Percentiles rank a stretch among this genome's conserved stretches.
Conservation (phyloP, 192 early-diverging fungal species). For the Rhizophlyctis rosea region DNA sequence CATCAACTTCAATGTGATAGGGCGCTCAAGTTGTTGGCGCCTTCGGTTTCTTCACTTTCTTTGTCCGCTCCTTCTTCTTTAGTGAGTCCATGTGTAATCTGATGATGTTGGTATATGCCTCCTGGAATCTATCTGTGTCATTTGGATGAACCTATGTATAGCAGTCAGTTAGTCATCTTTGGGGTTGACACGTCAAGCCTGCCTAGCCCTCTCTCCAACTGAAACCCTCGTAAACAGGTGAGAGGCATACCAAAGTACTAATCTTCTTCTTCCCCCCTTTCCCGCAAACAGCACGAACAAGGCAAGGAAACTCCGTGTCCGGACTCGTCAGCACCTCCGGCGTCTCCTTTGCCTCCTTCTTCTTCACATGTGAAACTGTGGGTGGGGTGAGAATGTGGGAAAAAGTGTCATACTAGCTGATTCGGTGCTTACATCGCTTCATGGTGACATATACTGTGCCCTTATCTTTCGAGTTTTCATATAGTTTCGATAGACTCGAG, state of each 20-base stretch:
- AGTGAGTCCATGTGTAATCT: conserved; percentile 44
- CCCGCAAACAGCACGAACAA: conserved; percentile 34
- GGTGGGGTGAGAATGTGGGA: background rate
- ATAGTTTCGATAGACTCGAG: conserved; percentile 28
- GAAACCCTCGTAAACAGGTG: too few species aligned
- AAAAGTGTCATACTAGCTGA: background rate
- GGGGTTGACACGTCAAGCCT: too few species aligned
- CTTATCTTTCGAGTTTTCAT: conserved; percentile 30
- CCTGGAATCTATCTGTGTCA: conserved; percentile 39
- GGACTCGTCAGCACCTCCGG: conserved; percentile 6
- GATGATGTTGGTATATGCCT: conserved; percentile 37
- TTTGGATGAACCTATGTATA: conserved; percentile 25
- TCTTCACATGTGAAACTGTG: conserved; percentile 23
- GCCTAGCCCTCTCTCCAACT: too few species aligned
- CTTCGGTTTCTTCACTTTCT: conserved; percentile 41
- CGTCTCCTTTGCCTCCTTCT: conserved; percentile 16
- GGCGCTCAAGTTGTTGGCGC: too few species aligned
- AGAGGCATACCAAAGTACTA: conserved; percentile 37
- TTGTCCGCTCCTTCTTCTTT: conserved; percentile 47
- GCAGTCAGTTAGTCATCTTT: too few species aligned
- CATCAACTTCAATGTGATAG: too few species aligned
- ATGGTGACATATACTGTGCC: conserved; percentile 47
- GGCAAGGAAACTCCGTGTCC: conserved; percentile 39
- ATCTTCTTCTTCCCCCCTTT: conserved; percentile 32
- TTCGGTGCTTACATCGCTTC: conserved; percentile 40